These are phyloP conservation scores for Sporisorium iseilematis-ciliati DNA, from an alignment of 1,284 basidiomycete species.

Conservation along the genomic window DNA sequence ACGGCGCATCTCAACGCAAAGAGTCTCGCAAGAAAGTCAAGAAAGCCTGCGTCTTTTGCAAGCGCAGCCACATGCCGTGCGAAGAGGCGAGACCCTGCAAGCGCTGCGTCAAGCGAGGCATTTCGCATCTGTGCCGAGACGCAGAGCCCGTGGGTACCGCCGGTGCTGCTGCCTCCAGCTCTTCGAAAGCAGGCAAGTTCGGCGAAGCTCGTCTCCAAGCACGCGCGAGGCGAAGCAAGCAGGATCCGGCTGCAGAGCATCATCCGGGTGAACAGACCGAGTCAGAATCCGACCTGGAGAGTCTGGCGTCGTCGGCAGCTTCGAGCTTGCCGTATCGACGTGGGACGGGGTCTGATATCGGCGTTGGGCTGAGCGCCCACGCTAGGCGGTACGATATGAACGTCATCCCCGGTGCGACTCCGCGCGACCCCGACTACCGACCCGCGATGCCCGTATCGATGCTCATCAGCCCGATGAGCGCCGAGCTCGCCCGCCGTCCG, in stretches of 20 bases:
- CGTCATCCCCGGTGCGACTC: conserved; percentile 33
- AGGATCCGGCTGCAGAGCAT: not conserved
- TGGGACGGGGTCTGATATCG: not conserved
- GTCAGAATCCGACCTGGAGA: conserved; percentile 27
- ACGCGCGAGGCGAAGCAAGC: conserved; percentile 16
- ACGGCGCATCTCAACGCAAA: conserved; percentile 17
- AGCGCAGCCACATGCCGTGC: conserved; percentile 55
- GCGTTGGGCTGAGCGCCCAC: too few species aligned
- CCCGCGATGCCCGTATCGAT: conserved; percentile 42
- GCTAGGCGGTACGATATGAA: conserved; percentile 14
- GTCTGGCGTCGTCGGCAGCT: conserved; percentile 22
- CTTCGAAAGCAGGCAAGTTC: conserved; percentile 11
- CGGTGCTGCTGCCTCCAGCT: conserved; percentile 4
- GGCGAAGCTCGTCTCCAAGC: conserved; percentile 20
- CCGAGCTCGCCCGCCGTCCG: conserved; percentile 19
- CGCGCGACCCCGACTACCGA: conserved; percentile 30
- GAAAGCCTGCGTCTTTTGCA: conserved; percentile 54
- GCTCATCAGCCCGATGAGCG: conserved; percentile 21
- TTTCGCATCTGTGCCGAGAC: conserved; percentile 48
- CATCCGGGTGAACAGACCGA: conserved; percentile 16
- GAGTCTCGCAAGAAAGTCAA: conserved; percentile 54
- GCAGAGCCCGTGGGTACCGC: conserved; percentile 36
- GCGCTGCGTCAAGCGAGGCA: conserved; percentile 50
- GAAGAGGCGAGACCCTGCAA: conserved; percentile 46
- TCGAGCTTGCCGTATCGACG: conserved; percentile 20